Conservation (phyloP, 225 moss, liverwort and hornwort genomes). For the Polytrichum commune region DNA sequence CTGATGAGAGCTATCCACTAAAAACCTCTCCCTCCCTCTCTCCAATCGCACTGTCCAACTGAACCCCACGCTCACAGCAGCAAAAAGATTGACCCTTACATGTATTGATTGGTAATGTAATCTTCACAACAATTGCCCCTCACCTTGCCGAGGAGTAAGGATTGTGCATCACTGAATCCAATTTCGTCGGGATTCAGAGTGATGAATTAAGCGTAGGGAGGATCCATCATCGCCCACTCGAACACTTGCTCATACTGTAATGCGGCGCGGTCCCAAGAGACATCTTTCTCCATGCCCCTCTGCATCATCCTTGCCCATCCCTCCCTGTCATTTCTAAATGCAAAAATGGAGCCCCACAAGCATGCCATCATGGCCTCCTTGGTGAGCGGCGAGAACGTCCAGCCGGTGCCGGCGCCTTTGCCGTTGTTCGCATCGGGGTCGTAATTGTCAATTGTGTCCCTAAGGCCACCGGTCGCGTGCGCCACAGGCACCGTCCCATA, state of each 20-base stretch:
- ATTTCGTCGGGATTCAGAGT: background rate
- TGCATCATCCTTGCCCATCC: slow-evolving; percentile 74
- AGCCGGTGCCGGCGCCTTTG: slow-evolving; percentile 72
- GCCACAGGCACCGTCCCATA: slow-evolving; percentile 94
- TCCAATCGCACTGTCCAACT: too few relatives aligned
- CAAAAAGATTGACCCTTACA: too few relatives aligned
- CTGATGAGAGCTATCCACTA: too few relatives aligned
- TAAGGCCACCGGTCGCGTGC: slow-evolving; percentile 85
- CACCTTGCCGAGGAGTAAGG: background rate
- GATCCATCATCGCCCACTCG: slow-evolving; percentile 91
- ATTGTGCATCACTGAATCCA: background rate
- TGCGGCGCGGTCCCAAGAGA: slow-evolving; percentile 90
- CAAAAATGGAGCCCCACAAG: slow-evolving; percentile 75
- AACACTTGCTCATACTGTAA: slow-evolving; percentile 99
- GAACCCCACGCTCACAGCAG: too few relatives aligned
- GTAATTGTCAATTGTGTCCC: slow-evolving; percentile 81
- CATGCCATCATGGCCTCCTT: slow-evolving; percentile 73
- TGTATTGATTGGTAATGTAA: too few relatives aligned
- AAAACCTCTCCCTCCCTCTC: too few relatives aligned
- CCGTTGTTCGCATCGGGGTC: slow-evolving; percentile 62
- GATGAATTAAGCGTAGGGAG: slow-evolving; percentile 66
- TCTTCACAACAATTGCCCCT: background rate
- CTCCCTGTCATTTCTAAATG: slow-evolving; percentile 51
- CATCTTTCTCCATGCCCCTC: slow-evolving; percentile 84
- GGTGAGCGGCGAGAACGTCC: slow-evolving; percentile 85